Percentiles rank a stretch among this genome's conserved stretches.
These are phyloP conservation scores for Litchi chinensis DNA, from an alignment of 345 rosid species.

Conservation along the genomic window DNA sequence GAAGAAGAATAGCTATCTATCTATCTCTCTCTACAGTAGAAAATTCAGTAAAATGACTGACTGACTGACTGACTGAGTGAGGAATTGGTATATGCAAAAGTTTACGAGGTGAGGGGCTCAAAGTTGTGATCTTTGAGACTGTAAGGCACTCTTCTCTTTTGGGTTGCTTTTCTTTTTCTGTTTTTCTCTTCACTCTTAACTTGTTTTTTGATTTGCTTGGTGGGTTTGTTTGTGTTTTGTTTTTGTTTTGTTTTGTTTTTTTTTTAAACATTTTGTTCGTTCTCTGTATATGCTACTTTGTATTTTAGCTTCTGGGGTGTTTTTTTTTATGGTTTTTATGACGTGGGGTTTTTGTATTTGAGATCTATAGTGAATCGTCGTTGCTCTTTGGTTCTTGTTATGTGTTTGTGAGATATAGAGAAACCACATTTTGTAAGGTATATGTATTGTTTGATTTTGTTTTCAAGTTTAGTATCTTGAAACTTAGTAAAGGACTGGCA, in stretches of 20 bases:
- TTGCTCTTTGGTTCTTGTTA: constrained; percentile 26
- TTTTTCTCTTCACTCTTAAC: constrained; percentile 30
- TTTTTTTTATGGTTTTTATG: constrained; percentile 42
- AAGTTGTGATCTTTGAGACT: constrained; percentile 42
- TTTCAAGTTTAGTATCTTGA: background rate
- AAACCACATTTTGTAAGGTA: constrained; percentile 19
- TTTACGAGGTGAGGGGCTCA: constrained; percentile 13
- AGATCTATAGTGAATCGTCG: constrained; percentile 46
- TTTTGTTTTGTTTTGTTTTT: too few relatives aligned
- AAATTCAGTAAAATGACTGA: constrained; percentile 9
- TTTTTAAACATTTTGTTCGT: constrained; percentile 1
- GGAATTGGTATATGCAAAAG: constrained; percentile 5
- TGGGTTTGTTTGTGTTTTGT: constrained; percentile 13
- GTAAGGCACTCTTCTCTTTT: constrained; percentile 27
- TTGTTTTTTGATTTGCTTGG: constrained; percentile 20
- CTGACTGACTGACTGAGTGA: constrained; percentile 30
- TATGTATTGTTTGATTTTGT: constrained; percentile 22
- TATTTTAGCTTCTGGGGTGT: constrained; percentile 50
- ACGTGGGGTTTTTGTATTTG: constrained; percentile 32
- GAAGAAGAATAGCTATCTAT: constrained; percentile 31
- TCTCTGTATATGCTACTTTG: constrained; percentile 26
- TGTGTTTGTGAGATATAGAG: background rate
- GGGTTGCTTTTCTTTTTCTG: constrained; percentile 23
- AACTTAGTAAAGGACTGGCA: constrained; percentile 22
- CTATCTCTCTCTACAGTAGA: constrained; percentile 40